phyloP scores from a whole-genome alignment of 225 moss, liverwort and hornwort genomes.

The Pleurozium schreberi region DNA sequence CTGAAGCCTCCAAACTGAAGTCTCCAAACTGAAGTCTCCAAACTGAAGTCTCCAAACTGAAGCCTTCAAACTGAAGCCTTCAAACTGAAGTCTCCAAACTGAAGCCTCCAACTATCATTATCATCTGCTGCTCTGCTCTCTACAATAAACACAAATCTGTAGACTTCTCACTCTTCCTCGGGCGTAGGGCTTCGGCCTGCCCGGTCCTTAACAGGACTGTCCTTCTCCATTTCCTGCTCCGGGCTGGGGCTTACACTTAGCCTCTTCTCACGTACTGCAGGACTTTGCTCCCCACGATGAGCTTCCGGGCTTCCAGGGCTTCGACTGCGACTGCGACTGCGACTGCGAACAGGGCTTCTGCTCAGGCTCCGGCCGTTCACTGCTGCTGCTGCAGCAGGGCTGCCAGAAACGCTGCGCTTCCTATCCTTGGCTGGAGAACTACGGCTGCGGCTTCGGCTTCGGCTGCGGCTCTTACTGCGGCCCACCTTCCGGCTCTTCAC shows the following conservation, averaged over 20 bases:
- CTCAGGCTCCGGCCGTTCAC: constrained; percentile 72
- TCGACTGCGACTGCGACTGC: constrained; percentile 20
- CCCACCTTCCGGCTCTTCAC: constrained; percentile 26
- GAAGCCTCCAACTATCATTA: background rate
- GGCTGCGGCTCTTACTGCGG: constrained; percentile 26
- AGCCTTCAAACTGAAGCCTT: no score
- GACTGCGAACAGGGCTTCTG: constrained; percentile 33
- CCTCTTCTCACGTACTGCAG: constrained; percentile 16
- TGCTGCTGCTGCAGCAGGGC: constrained; percentile 11
- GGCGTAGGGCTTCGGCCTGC: constrained; percentile 25
- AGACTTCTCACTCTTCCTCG: constrained; percentile 21
- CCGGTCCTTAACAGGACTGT: constrained; percentile 27
- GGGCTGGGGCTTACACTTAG: constrained; percentile 54
- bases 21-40: no score
- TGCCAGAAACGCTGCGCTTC: constrained; percentile 29
- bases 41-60: background rate
- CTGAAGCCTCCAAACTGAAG: no score
- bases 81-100: no score
- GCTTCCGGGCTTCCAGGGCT: constrained; percentile 38
- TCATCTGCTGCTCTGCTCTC: background rate
- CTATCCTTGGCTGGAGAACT: constrained; percentile 47
- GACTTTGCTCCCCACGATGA: constrained; percentile 18
- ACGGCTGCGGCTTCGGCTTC: constrained; percentile 24
- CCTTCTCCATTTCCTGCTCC: constrained; percentile 29
- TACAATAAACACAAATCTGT: constrained; percentile 4